A percentile compares a stretch with the other conserved stretches of the same genome.
These are phyloP conservation scores for Melanogaster broomeanus DNA, from an alignment of 768 basidiomycete genomes.

Conservation along the genomic window DNA sequence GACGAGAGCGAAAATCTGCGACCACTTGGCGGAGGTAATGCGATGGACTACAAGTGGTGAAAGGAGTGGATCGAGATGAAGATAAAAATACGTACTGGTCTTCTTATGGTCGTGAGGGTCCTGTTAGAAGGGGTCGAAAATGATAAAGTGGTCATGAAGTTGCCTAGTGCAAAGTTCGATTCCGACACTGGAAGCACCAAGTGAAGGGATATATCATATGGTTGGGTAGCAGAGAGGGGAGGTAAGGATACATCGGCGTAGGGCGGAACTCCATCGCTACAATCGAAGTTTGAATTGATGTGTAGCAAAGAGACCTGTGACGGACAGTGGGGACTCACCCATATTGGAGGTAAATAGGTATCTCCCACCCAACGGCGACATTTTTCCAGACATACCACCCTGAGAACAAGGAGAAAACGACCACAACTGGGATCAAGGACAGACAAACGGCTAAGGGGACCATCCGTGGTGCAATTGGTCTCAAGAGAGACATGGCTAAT, in stretches of 20 bases:
- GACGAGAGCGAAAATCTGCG: conserved; percentile 38
- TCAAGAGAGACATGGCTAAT: conserved; percentile 37
- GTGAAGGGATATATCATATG: conserved; percentile 74
- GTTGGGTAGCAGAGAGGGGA: conserved; percentile 56
- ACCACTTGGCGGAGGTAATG: conserved; percentile 41
- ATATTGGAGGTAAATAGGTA: conserved; percentile 73
- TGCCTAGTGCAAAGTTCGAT: conserved; percentile 73
- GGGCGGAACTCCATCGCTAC: conserved; percentile 64
- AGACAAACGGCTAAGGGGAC: conserved; percentile 66
- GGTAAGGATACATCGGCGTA: conserved; percentile 60
- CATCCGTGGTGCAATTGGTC: conserved; percentile 59
- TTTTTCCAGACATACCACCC: conserved; percentile 77
- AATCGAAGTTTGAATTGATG: conserved; percentile 7
- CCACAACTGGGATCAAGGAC: conserved; percentile 60
- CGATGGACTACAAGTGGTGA: conserved; percentile 53
- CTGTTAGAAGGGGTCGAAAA: conserved; percentile 61
- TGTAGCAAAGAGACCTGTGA: not conserved
- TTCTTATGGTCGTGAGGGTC: conserved; percentile 59
- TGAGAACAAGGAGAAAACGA: conserved; percentile 62
- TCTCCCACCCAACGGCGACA: conserved; percentile 70
- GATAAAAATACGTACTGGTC: conserved; percentile 53
- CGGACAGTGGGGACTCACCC: conserved; percentile 52
- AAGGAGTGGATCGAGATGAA: not conserved
- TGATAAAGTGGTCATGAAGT: conserved; percentile 77
- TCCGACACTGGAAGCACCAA: conserved; percentile 66